phyloP scores from a whole-genome alignment of 345 rosid genomes.

The Eucalyptus regnans region DNA sequence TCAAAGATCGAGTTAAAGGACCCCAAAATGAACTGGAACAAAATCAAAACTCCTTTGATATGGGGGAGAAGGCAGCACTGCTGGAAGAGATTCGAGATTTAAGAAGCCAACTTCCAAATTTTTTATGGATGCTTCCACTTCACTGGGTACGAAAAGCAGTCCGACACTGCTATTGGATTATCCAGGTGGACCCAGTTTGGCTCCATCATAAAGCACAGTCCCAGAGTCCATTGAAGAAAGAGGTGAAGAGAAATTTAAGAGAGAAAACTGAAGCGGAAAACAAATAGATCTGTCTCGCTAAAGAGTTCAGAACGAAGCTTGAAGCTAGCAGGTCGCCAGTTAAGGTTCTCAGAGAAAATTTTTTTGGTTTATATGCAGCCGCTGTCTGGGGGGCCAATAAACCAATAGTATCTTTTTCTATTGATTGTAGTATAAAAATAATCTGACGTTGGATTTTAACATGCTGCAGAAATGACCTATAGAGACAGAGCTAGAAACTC shows the following conservation, averaged over 20 bases:
- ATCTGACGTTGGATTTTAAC: background rate
- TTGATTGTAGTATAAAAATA: background rate
- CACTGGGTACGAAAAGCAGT: conserved; percentile 29
- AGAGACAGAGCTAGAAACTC: conserved; percentile 53
- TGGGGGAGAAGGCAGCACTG: conserved; percentile 89
- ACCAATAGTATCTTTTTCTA: background rate
- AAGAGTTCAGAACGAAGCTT: conserved; percentile 73
- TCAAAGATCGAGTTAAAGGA: conserved; percentile 59
- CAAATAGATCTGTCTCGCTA: conserved; percentile 78
- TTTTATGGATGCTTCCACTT: conserved; percentile 58
- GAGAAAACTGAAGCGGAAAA: conserved; percentile 66
- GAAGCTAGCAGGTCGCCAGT: conserved; percentile 40
- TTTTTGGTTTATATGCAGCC: background rate
- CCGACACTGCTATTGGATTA: conserved; percentile 42
- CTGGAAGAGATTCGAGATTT: conserved; percentile 84
- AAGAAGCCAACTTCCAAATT: conserved; percentile 68
- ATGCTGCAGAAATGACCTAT: conserved; percentile 43
- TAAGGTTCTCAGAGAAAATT: conserved; percentile 20
- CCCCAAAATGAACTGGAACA: conserved; percentile 75
- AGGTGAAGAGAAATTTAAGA: conserved; percentile 47
- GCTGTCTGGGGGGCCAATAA: background rate
- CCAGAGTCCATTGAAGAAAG: conserved; percentile 49
- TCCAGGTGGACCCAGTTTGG: conserved; percentile 32
- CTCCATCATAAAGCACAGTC: conserved; percentile 30
- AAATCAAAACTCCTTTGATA: conserved; percentile 55